Evolutionary conservation across 345 rosid species (phyloP), one percentile per base, ranked within the genome.

Genomic region (Populus deltoides): DNA sequence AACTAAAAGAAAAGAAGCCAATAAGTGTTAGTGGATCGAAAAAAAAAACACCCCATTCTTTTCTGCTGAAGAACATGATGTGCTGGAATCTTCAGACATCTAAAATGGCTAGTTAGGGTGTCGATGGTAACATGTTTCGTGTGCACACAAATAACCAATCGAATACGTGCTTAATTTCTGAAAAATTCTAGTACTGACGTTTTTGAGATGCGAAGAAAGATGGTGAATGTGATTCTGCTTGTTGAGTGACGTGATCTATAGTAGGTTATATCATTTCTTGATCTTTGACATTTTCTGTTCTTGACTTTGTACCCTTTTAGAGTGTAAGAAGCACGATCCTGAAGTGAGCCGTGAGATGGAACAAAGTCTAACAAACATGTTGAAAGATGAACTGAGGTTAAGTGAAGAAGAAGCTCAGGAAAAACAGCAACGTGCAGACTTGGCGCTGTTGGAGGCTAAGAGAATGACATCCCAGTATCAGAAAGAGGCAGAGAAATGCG

Each of bases 401-500:
- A n/a, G 84, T 75, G 94, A 89, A 82, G 88, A 85, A 36, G 87
- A 84, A 69, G 88, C 92, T 35, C 72, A 78, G 82, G 87, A 84
- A 77, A 86, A 72, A 29, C 90, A 85, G 68, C 82, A 84, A 77
- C 85, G 71, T 0, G 88, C n/a, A n/a, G 89, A 89, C 71, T 80
- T 86, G 80, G 80, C 87, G 45, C 77, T 90, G 53, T 57, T 90
- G 51, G 94, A 90, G 66, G 92, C 92, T 13, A 92, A 89, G 86
- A 89, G 88, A 87, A 86, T 88, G 39, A 84, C 93, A 10, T 90
- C 90, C 22, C 90, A 92, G 78, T 92, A 84, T 76, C 89, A 86
- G 72, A 89, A 91, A 84, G 91, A 89, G 62, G 91, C 92, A 47
- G 96, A 89, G 73, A 91, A 90, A 75, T 91, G 96, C 84, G 89